Evolutionary conservation across 169 alveolate species (phyloP).

Genomic region (Babesia caballi): DNA sequence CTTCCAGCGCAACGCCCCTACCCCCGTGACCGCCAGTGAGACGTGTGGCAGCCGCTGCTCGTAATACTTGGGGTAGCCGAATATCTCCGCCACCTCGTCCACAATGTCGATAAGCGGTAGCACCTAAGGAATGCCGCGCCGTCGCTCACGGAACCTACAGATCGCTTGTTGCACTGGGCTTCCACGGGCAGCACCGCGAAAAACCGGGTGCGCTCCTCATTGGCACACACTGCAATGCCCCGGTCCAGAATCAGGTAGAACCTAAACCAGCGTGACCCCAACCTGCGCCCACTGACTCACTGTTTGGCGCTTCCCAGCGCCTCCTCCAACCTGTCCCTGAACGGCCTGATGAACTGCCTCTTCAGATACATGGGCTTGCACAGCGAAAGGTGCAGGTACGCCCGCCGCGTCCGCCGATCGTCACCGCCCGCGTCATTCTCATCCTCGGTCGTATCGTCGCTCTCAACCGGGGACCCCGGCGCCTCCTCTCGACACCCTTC

Average conservation of each 20-base stretch:
- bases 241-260: slow-evolving; percentile 55
- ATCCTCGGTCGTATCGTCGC: slow-evolving; percentile 32
- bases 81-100: slow-evolving; percentile 46
- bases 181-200: slow-evolving; percentile 62
- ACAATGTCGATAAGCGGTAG: slow-evolving; percentile 57
- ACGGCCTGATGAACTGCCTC: slow-evolving; percentile 56
- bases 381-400: slow-evolving; percentile 41
- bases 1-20: not conserved
- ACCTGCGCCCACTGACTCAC: not conserved
- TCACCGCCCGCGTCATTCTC: not conserved
- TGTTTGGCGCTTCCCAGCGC: slow-evolving; percentile 20
- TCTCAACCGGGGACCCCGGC: not conserved
- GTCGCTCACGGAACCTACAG: slow-evolving; percentile 33
- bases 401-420: not conserved
- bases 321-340: slow-evolving; percentile 29
- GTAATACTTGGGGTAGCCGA: slow-evolving; percentile 52
- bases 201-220: slow-evolving; percentile 35
- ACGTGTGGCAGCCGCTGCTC: slow-evolving; percentile 62
- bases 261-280: not conserved
- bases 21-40: slow-evolving; percentile 60
- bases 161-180: slow-evolving; percentile 17
- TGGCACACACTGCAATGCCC: slow-evolving; percentile 44
- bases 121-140: too few relatives aligned
- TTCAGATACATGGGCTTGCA: slow-evolving; percentile 60
- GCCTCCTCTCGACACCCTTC: slow-evolving; percentile 3